phyloP scores from a whole-genome alignment of 148 eudicot species.

The Selenicereus undatus region DNA sequence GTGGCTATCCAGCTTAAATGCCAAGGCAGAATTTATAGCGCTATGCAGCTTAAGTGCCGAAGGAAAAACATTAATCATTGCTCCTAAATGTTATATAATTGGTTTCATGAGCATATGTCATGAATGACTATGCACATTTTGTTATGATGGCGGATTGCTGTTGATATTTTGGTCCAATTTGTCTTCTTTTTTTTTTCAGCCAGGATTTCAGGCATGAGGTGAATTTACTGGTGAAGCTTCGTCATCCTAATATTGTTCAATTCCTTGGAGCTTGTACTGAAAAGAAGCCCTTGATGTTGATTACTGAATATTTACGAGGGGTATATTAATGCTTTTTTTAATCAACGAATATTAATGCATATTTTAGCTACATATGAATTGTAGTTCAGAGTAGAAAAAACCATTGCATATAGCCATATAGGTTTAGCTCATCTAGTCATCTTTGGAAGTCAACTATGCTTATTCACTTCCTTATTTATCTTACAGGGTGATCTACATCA shows the following conservation, averaged over 20 bases:
- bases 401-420: too few relatives aligned
- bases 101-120: neutral
- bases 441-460: neutral
- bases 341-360: constrained; percentile 10
- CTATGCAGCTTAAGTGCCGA: neutral
- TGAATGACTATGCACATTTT: neutral
- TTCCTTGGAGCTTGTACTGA: constrained; percentile 99
- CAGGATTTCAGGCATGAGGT: constrained; percentile 99
- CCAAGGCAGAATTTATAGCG: neutral
- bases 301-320: constrained; percentile 93
- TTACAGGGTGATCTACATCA: constrained; percentile 93
- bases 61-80: neutral
- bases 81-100: neutral
- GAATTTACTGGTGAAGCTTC: constrained; percentile 91
- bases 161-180: constrained; percentile 15
- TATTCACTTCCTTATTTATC: neutral
- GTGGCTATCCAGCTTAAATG: too few relatives aligned
- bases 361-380: neutral
- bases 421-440: neutral
- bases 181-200: constrained; percentile 38
- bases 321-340: constrained; percentile 30
- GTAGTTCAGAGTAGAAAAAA: neutral
- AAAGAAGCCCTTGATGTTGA: constrained; percentile 89
- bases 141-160: constrained; percentile 3
- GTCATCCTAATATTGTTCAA: constrained; percentile 97